Evolutionary conservation across 1,284 basidiomycete species (phyloP), one percentile per base, ranked within the genome.

Genomic region (Microbotryum saponariae): DNA sequence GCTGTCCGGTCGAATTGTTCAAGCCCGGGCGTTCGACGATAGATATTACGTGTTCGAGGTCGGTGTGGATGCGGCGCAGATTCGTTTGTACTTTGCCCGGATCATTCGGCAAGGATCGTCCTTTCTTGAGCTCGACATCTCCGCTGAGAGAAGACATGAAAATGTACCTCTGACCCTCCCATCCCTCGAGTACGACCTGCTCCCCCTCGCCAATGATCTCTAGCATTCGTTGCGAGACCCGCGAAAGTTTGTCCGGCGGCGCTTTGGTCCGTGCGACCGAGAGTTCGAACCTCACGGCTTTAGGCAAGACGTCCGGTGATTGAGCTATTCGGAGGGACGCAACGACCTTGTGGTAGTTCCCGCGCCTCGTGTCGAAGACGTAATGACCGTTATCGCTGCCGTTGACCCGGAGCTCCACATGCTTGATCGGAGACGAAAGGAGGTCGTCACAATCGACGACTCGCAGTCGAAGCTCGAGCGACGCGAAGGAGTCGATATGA

Each of bases 1-100:
- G 58, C 44, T 64, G 63, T 1, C 67, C 67, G 4, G 67, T 69
- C 57, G 65, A 67, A 48, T 69, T 69, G 58, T 69, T 69, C 23
- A 69, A n/a, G 1, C 62, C 65, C 0, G 61, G 63, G 1, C 67
- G 62, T 23, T 69, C 67, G 49, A 67, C 47, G 21, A 67, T 56
- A 16, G 52, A 48, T 6, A 62, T 37, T 12, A 42, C 14, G 1
- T 10, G 0, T n/a, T n/a, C 6, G 23, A 18, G 5, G 10, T 48
- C 29, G 8, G 63, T 51, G 33, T 56, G 25, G 29, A 69, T 54
- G 1, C 27, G 42, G 16, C 65, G 58, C 1, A 59, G 20, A 9
- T 59, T 49, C 3, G 59, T 63, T 58, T 69, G 67, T 1, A 66
- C 67, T 42, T 68, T 68, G 2, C 37, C 37, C 37, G 37, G 6